phyloP scores from a whole-genome alignment of 345 rosid genomes.

The Aquilaria yunnanensis region DNA sequence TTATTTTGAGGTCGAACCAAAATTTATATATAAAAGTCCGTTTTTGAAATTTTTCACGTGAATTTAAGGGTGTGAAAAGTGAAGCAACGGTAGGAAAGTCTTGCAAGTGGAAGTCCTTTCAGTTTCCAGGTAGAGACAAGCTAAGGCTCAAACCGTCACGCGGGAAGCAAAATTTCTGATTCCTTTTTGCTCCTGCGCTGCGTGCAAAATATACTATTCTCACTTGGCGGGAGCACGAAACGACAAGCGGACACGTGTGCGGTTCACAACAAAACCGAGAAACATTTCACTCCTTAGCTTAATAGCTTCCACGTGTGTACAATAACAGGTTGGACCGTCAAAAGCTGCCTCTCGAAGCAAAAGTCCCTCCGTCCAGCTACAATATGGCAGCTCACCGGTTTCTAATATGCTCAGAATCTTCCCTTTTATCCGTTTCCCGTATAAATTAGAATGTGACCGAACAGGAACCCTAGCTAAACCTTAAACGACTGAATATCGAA shows the following conservation, averaged over 20 bases:
- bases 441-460: not conserved
- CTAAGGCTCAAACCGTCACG: too few relatives aligned
- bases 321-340: not conserved
- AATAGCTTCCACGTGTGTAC: constrained; percentile 1
- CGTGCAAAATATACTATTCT: not conserved
- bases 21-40: too few relatives aligned
- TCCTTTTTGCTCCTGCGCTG: too few relatives aligned
- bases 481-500: not conserved
- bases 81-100: too few relatives aligned
- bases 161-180: not conserved
- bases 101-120: not conserved
- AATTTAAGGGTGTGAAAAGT: too few relatives aligned
- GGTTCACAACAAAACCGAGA: constrained; percentile 9
- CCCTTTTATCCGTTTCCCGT: constrained; percentile 13
- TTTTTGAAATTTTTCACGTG: too few relatives aligned
- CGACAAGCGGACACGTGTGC: constrained; percentile 19
- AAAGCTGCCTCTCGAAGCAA: constrained; percentile 19
- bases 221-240: not conserved
- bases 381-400: not conserved
- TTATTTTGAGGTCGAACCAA: too few relatives aligned
- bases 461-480: not conserved
- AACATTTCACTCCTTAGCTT: constrained; percentile 14
- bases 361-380: constrained; percentile 16
- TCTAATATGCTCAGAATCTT: constrained; percentile 49
- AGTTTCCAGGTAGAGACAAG: not conserved